Evolutionary conservation across 1,284 basidiomycete genomes (phyloP).

Genomic region (Schizophyllum amplum): DNA sequence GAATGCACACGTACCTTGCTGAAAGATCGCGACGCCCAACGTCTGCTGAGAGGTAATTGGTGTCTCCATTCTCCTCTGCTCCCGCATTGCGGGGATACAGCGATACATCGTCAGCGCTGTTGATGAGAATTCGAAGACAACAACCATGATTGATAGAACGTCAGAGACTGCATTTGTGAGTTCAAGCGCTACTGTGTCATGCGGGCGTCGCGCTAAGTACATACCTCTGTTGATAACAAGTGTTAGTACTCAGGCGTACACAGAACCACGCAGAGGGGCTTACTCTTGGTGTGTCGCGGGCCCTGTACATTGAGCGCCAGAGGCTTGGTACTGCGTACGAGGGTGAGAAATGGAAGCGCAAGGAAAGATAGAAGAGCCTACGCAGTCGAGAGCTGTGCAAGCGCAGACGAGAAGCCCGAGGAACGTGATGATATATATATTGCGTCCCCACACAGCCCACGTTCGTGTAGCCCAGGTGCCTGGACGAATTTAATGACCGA

Average conservation of each 20-base stretch:
- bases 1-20: conserved; percentile 14
- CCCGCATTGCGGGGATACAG: conserved; percentile 17
- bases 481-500: too few species aligned
- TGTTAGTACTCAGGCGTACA: background rate
- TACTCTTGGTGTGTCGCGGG: conserved; percentile 12
- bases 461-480: conserved; percentile 20
- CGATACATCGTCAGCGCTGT: conserved; percentile 18
- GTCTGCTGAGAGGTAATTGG: conserved; percentile 6
- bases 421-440: conserved; percentile 15
- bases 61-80: conserved; percentile 5
- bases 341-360: background rate
- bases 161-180: conserved; percentile 10
- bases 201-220: background rate
- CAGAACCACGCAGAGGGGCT: conserved; percentile 1
- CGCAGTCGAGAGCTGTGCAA: conserved; percentile 22
- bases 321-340: conserved; percentile 13
- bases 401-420: conserved; percentile 17
- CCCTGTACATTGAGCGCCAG: conserved; percentile 12
- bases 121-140: conserved; percentile 20
- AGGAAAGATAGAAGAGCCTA: conserved; percentile 9
- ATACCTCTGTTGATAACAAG: conserved; percentile 7
- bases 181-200: background rate
- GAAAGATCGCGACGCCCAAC: conserved; percentile 13
- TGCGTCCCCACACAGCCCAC: conserved; percentile 20
- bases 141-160: conserved; percentile 21